phyloP scores from a whole-genome alignment of 306 rosid genomes.

The Geum urbanum region DNA sequence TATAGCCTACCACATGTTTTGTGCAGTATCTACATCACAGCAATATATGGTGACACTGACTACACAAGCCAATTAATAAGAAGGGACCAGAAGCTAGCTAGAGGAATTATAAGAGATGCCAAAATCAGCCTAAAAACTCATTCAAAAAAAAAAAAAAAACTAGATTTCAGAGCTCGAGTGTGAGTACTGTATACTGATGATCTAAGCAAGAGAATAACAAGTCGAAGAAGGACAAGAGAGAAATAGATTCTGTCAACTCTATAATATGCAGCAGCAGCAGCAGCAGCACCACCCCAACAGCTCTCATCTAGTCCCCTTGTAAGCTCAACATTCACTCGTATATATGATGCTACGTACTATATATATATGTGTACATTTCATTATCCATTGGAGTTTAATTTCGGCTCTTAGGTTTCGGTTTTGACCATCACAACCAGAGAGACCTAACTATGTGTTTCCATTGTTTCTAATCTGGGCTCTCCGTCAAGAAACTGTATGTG shows the following conservation, averaged over 20 bases:
- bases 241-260: constrained; percentile 29
- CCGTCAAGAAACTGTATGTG: background rate
- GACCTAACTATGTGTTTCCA: background rate
- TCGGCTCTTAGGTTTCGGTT: background rate
- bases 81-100: constrained; percentile 31
- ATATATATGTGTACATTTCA: background rate
- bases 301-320: constrained; percentile 33
- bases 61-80: constrained; percentile 5
- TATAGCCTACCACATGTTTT: constrained; percentile 39
- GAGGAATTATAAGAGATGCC: constrained; percentile 12
- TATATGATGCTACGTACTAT: background rate
- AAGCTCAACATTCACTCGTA: constrained; percentile 3
- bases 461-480: background rate
- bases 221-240: constrained; percentile 28
- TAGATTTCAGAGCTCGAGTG: constrained; percentile 32
- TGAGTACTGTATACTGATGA: constrained; percentile 34
- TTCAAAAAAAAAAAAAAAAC: constrained; percentile 18
- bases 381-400: background rate
- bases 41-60: constrained; percentile 19
- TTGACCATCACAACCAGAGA: background rate
- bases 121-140: background rate
- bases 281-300: constrained; percentile 15
- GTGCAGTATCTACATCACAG: constrained; percentile 38
- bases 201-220: constrained; percentile 41
- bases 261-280: constrained; percentile 3